A percentile compares a stretch with the other conserved stretches of the same genome.
Conservation (phyloP, 169 alveolate genomes). For the Neospora caninum region DNA sequence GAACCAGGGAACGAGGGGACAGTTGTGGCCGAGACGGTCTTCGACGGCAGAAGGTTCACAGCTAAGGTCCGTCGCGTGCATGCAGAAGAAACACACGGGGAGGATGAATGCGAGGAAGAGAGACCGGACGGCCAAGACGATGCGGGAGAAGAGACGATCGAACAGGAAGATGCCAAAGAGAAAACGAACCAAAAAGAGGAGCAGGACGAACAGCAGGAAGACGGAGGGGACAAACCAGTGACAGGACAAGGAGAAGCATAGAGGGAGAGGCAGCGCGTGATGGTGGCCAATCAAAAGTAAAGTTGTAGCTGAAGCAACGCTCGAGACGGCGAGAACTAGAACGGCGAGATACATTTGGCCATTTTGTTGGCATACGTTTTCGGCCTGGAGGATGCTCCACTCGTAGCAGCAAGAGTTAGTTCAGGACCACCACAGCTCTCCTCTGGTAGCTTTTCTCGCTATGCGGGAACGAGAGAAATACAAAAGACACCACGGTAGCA, state of each 20-base stretch:
- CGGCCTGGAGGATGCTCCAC: too few relatives aligned
- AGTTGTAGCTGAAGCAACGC: background rate
- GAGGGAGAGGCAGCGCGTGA: background rate
- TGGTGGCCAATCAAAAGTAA: background rate
- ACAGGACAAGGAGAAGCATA: background rate
- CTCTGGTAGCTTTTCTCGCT: too few relatives aligned
- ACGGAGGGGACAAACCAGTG: background rate
- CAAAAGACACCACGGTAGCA: too few relatives aligned
- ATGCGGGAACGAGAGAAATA: too few relatives aligned
- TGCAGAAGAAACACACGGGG: background rate
- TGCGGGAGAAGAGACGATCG: background rate
- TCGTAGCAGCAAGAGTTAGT: too few relatives aligned
- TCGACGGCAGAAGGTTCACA: background rate
- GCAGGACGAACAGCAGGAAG: background rate
- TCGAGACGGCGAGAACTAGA: too few relatives aligned
- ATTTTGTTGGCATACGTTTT: too few relatives aligned
- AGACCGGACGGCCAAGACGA: background rate
- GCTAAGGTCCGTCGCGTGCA: background rate
- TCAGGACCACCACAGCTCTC: too few relatives aligned
- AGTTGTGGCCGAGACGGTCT: background rate
- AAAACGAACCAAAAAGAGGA: background rate
- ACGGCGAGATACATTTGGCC: too few relatives aligned
- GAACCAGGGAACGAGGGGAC: too few relatives aligned
- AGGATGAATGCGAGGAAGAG: background rate
- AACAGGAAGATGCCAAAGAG: background rate